A percentile compares a stretch with the other conserved stretches of the same genome.
Conservation (phyloP, 1,284 basidiomycete genomes). For the Cryptococcus maquisensis region DNA sequence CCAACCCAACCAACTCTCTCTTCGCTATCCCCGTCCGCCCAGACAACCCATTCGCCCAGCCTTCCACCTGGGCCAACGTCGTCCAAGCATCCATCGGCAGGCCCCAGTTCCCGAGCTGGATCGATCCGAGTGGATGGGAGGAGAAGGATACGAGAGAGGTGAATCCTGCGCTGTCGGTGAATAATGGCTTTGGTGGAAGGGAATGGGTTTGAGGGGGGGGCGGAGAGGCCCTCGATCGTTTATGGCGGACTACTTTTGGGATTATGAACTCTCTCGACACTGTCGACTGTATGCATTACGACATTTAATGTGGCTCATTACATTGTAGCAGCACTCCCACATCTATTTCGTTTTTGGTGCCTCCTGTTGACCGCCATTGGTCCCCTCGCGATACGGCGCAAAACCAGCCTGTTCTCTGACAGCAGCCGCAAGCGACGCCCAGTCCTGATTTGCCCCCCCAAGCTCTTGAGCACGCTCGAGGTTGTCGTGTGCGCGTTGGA, state of each 20-base stretch:
- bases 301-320: no score
- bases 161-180: slow-evolving; percentile 39
- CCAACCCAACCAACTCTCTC: slow-evolving; percentile 35
- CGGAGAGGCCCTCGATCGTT: no score
- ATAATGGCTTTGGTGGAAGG: neutral
- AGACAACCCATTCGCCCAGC: slow-evolving; percentile 44
- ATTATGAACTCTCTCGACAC: no score
- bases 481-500: slow-evolving; percentile 24
- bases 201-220: neutral
- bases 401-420: slow-evolving; percentile 24
- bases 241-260: no score
- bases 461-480: slow-evolving; percentile 27
- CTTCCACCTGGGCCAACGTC: slow-evolving; percentile 36
- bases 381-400: slow-evolving; percentile 13
- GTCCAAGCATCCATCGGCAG: slow-evolving; percentile 39
- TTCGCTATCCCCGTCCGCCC: slow-evolving; percentile 29
- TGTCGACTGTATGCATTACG: no score
- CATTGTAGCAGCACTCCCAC: no score
- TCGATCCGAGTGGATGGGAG: slow-evolving; percentile 38
- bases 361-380: no score
- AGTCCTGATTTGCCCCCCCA: slow-evolving; percentile 24
- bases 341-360: no score
- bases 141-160: slow-evolving; percentile 28
- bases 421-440: slow-evolving; percentile 20
- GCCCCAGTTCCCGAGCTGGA: slow-evolving; percentile 46